A percentile compares a stretch with the other conserved stretches of the same genome.
Evolutionary conservation across 2,329 filamentous ascomycete genomes (phyloP).

Genomic region (Penicillium sp.): DNA sequence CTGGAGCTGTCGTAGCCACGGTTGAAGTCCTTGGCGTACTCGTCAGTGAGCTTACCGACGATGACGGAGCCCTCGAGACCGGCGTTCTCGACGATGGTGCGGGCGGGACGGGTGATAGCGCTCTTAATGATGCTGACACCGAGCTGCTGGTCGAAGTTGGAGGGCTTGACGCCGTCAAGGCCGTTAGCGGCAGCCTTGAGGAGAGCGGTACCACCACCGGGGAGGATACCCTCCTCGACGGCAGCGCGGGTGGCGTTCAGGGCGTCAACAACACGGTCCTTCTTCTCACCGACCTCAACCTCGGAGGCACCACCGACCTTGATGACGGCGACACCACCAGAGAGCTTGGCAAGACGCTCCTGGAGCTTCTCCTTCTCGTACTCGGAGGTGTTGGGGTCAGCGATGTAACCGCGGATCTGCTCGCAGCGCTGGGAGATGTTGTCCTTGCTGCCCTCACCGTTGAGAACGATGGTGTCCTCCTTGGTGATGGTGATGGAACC

Average conservation of each 20-base stretch:
- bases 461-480: conserved; percentile 98
- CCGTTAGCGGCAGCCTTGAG: conserved; percentile 95
- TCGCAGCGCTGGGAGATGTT: conserved; percentile 91
- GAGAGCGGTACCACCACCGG: conserved; percentile 95
- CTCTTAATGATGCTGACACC: conserved; percentile 97
- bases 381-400: conserved; percentile 89
- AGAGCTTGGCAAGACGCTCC: conserved; percentile 98
- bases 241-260: conserved; percentile 97
- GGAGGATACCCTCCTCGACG: conserved; percentile 98
- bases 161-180: conserved; percentile 75
- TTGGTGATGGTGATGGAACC: conserved; percentile 99
- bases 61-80: conserved; percentile 94
- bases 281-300: conserved; percentile 99
- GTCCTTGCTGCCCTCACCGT: conserved; percentile 96
- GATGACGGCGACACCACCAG: conserved; percentile 98
- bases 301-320: conserved; percentile 97
- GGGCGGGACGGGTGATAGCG: conserved; percentile 92
- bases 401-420: conserved; percentile 97
- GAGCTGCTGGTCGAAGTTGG: conserved; percentile 99
- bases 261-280: conserved; percentile 98
- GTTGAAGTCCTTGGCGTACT: conserved; percentile 92
- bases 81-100: conserved; percentile 96
- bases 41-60: conserved; percentile 96
- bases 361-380: conserved; percentile 99
- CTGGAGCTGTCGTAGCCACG: conserved; percentile 95